Base-by-base conservation (phyloP, 441 rosid species). In the Caryocar brasiliense region DNA sequence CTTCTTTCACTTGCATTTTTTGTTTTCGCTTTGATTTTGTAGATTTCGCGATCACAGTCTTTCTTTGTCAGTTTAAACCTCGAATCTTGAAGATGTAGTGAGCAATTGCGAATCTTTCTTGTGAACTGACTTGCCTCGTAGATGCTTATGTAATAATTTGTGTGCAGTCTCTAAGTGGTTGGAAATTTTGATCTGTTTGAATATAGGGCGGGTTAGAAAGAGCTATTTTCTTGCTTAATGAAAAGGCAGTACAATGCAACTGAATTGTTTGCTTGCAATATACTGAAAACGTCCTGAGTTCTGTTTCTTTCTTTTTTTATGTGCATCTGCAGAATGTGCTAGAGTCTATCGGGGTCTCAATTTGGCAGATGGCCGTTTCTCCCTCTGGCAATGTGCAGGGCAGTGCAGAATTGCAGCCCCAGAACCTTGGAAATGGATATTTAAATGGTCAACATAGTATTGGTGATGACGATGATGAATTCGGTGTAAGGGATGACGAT, bases 311-410 rank as follows among this genome's bases (percentile, higher is more conserved):
- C 10, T 12, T 18, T 36, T 40, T 51, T 60, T 59, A 7, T 57
- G 48, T 42, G 41, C 45, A 14, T 57, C 37, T 62, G 59, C 81
- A 88, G 97, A 75, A 69, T 69, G 88, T 79, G 21, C 58, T 92
- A 40, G 81, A 82, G 52, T 73, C 95, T 6, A 79, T 69, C 61
- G 97, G 87, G 40, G 79, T 81, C 36, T 80, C 97, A 32, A 86
- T 92, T 59, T 92, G 97, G 97, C 96, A 88, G 66, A 83, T 88
- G 80, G 90, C 95, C 30, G 68, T 80, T 26, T 73, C 88, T 7
- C 95, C 90, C 1, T 19, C 44, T 35, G 33, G 27, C 43, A 38
- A 56, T 58, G 18, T 17, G 3, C 64, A 33, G 10, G 6, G 13
- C 35, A 42, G 58, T 43, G 20, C 71, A 55, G 82, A 62, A 58